Evolutionary conservation across 805 yeast genomes (phyloP).

Genomic region (Saccharomycopsis oosterbeekiorum): DNA sequence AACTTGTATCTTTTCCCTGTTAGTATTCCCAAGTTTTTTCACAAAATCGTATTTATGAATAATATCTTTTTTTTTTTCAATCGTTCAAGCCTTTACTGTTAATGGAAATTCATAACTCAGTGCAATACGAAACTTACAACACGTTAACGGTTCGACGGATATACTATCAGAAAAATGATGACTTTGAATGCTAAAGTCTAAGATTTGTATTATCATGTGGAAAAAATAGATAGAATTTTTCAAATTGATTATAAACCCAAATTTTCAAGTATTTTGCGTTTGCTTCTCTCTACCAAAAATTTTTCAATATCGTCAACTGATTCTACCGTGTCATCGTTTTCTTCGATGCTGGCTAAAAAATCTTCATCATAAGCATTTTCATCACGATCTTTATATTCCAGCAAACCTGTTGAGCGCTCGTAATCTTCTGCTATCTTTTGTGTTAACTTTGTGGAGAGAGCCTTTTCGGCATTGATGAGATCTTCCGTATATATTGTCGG

Average conservation of each 20-base stretch:
- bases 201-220: background rate
- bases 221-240: background rate
- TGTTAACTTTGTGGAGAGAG: background rate
- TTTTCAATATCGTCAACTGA: slow-evolving; percentile 7
- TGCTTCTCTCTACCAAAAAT: slow-evolving; percentile 13
- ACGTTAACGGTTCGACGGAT: no score
- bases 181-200: no score
- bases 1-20: no score
- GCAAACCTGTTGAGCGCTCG: background rate
- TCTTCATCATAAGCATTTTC: background rate
- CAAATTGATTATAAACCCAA: slow-evolving; percentile 1
- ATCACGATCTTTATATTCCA: background rate
- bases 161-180: no score
- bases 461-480: background rate
- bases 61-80: no score
- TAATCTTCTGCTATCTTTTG: background rate
- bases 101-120: no score
- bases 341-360: background rate
- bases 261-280: slow-evolving; percentile 8
- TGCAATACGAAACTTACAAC: no score
- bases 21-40: no score
- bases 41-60: no score
- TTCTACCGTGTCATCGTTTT: background rate
- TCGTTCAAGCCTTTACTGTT: no score
- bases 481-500: background rate